phyloP scores from a whole-genome alignment of 345 rosid species.

The Pugionium cornutum region DNA sequence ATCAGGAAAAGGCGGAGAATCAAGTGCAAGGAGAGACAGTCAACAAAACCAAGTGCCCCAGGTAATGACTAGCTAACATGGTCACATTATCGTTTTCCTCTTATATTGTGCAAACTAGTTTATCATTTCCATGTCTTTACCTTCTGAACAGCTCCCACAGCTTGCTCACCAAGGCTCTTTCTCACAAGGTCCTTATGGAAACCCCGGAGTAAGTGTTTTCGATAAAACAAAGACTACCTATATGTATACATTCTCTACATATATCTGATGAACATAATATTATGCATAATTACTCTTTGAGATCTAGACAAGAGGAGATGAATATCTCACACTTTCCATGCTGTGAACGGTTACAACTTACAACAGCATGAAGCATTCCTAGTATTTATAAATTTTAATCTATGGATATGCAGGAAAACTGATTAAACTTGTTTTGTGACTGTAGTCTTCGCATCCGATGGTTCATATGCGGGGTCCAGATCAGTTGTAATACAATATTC shows the following conservation, averaged over 20 bases:
- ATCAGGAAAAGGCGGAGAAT: constrained; percentile 67
- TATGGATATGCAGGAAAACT: background rate
- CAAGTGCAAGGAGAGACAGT: constrained; percentile 53
- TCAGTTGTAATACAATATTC: constrained; percentile 30
- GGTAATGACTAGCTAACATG: constrained; percentile 37
- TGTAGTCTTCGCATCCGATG: constrained; percentile 65
- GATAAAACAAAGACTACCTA: background rate
- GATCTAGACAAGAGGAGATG: too few species aligned
- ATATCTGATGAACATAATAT: background rate
- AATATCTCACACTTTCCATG: too few species aligned
- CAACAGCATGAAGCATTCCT: background rate
- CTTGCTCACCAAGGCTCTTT: constrained; percentile 55
- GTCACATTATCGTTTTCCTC: background rate
- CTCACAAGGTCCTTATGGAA: constrained; percentile 52
- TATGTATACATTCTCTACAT: background rate
- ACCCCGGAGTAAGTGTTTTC: constrained; percentile 51
- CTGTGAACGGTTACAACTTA: background rate
- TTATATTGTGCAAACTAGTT: constrained; percentile 1
- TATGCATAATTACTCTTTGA: background rate
- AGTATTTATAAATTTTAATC: constrained; percentile 23
- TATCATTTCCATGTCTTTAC: constrained; percentile 2
- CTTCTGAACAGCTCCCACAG: constrained; percentile 45
- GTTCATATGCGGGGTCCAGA: constrained; percentile 62
- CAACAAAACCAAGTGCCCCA: constrained; percentile 51
- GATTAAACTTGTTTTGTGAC: constrained; percentile 6